These are phyloP conservation scores for Monosporascus sp. DNA, from an alignment of 2,329 filamentous ascomycete species.

Conservation along the genomic window DNA sequence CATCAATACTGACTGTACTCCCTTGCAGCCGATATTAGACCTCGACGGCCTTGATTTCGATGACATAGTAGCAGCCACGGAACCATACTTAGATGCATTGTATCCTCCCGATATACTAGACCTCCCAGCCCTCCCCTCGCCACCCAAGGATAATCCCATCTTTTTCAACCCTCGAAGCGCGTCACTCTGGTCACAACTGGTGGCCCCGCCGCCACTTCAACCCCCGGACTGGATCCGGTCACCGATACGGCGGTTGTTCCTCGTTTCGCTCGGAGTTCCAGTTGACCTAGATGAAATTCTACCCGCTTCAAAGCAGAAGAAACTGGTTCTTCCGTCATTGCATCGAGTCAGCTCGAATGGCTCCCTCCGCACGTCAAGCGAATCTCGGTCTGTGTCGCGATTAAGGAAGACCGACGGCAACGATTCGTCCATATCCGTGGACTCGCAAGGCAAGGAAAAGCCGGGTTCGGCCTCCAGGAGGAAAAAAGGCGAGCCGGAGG, in stretches of 20 bases:
- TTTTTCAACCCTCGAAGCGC: conserved; percentile 83
- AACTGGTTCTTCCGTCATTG: conserved; percentile 79
- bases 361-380: conserved; percentile 51
- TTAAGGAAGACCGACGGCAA: conserved; percentile 45
- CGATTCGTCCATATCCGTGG: conserved; percentile 53
- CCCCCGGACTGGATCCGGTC: conserved; percentile 98
- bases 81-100: conserved; percentile 62
- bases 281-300: conserved; percentile 97
- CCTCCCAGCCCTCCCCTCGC: conserved; percentile 43
- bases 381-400: conserved; percentile 44
- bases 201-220: conserved; percentile 88
- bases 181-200: conserved; percentile 93
- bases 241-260: conserved; percentile 86
- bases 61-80: conserved; percentile 55
- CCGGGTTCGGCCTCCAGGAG: conserved; percentile 32
- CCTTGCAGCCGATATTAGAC: conserved; percentile 58
- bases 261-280: conserved; percentile 91
- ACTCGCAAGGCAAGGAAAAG: conserved; percentile 51
- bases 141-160: conserved; percentile 54
- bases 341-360: conserved; percentile 40
- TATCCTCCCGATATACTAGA: conserved; percentile 56
- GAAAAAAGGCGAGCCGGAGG: conserved; percentile 56
- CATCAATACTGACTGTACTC: conserved; percentile 22
- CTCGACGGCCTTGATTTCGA: conserved; percentile 57
- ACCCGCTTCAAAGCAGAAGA: conserved; percentile 96